phyloP scores from a whole-genome alignment of 805 yeast species.

The Zygosaccharomyces kombuchaensis region DNA sequence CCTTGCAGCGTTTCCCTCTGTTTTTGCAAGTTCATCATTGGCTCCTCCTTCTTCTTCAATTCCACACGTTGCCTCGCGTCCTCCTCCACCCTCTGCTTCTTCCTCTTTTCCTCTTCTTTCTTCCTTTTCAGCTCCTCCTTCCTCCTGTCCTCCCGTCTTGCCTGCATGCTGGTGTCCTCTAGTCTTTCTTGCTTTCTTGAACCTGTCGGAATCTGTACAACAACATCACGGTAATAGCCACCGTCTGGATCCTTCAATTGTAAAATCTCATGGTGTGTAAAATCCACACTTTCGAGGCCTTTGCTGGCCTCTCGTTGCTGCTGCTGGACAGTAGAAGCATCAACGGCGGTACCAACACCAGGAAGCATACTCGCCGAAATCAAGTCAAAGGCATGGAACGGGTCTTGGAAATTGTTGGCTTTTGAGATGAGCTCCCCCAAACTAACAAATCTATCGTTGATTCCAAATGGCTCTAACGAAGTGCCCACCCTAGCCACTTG shows the following conservation, averaged over 20 bases:
- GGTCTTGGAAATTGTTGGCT: slow-evolving; percentile 27
- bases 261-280: slow-evolving; percentile 27
- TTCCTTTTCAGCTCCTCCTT: not conserved
- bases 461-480: slow-evolving; percentile 27
- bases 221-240: slow-evolving; percentile 26
- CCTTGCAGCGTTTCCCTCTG: slow-evolving; percentile 4
- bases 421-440: slow-evolving; percentile 23
- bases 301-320: slow-evolving; percentile 9
- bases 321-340: not conserved
- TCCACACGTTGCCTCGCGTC: slow-evolving; percentile 22
- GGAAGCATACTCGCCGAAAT: slow-evolving; percentile 3
- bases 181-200: slow-evolving; percentile 3
- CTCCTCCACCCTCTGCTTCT: slow-evolving; percentile 20
- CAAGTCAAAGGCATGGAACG: slow-evolving; percentile 25
- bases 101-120: not conserved
- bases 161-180: not conserved
- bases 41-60: slow-evolving; percentile 12
- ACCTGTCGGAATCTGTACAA: slow-evolving; percentile 27
- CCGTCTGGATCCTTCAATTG: slow-evolving; percentile 23
- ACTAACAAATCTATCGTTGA: slow-evolving; percentile 25
- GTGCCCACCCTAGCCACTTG: slow-evolving; percentile 47
- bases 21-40: slow-evolving; percentile 14
- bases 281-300: slow-evolving; percentile 19
- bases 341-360: slow-evolving; percentile 1
- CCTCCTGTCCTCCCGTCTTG: slow-evolving; percentile 6